These are phyloP conservation scores for Amorphotheca resinae DNA, from an alignment of 495 filamentous ascomycete genomes.

Conservation along the genomic window DNA sequence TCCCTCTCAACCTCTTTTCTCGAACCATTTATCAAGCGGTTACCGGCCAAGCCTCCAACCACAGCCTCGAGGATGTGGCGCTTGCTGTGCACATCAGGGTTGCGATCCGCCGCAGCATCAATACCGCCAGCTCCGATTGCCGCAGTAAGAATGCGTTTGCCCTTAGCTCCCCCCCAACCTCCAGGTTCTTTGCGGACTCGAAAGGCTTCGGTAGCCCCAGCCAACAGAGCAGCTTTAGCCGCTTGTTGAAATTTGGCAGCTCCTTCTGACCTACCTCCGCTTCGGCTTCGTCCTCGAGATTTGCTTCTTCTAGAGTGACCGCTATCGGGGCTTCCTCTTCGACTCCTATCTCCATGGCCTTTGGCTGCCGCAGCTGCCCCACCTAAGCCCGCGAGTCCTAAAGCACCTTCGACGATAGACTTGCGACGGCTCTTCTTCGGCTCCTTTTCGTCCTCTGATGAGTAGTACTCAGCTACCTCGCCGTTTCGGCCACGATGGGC, in stretches of 20 bases:
- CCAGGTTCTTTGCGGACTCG: slow-evolving; percentile 74
- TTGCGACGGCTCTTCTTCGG: slow-evolving; percentile 38
- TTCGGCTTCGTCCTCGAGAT: slow-evolving; percentile 32
- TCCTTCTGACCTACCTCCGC: slow-evolving; percentile 22
- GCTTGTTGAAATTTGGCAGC: slow-evolving; percentile 69
- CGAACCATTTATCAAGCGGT: slow-evolving; percentile 64
- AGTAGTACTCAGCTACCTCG: slow-evolving; percentile 33
- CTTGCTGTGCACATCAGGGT: slow-evolving; percentile 63
- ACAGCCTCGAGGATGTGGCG: slow-evolving; percentile 59
- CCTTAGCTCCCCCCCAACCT: slow-evolving; percentile 73
- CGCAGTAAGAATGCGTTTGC: slow-evolving; percentile 75
- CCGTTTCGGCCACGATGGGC: slow-evolving; percentile 33
- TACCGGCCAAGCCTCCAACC: slow-evolving; percentile 75
- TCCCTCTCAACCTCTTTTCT: slow-evolving; percentile 46
- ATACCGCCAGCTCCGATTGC: slow-evolving; percentile 75
- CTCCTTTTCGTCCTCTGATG: slow-evolving; percentile 41
- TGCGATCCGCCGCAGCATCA: slow-evolving; percentile 55
- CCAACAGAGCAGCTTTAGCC: slow-evolving; percentile 71
- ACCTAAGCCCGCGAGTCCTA: slow-evolving; percentile 57
- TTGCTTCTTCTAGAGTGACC: slow-evolving; percentile 32
- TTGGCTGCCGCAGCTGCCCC: slow-evolving; percentile 39
- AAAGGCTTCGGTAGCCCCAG: slow-evolving; percentile 82
- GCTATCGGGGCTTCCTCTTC: slow-evolving; percentile 42
- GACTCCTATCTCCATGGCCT: slow-evolving; percentile 19
- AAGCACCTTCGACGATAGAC: slow-evolving; percentile 58